Evolutionary conservation across 2,329 filamentous ascomycete species (phyloP), one percentile per base, ranked within the genome.

Genomic region (Sporothrix inflata): DNA sequence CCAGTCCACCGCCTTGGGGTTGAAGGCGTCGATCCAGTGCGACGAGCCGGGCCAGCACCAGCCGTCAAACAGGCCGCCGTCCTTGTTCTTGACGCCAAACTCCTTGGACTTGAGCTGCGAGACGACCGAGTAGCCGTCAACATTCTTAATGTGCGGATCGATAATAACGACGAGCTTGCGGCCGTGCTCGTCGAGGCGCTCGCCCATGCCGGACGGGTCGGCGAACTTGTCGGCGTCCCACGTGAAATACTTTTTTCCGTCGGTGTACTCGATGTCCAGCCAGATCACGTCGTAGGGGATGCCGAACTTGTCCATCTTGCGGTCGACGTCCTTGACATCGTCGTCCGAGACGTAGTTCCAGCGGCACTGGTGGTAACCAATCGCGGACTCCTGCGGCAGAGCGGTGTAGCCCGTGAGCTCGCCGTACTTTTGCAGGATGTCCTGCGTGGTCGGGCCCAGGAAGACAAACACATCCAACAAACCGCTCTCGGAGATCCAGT

Each of bases 21-120:
- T 98, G 84, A 99, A 98, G 79, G 91, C 92, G 79, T 99, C 96
- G 73, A 99, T 85, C 96, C 96, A 99, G 85, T 97, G 89, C 30
- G 96, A 98, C 7, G 94, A 95, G 7, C 96, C 96, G 5, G 96
- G 96, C 96, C 96, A 99, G 85, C 96, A 99, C 94, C 94, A 98
- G 70, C 96, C 96, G 78, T 99, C 96, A 78, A 94, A 99, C 73
- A 93, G 88, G 70, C 92, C 91, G 74, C 90, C 90, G 30, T 97
- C 92, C 83, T 98, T 99, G 85, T 97, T 94, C 80, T 93, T 91
- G 65, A 97, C 91, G 7, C 91, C 94, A 19, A 98, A 84, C 11
- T 92, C 91, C 79, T 97, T 93, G 71, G 90, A 91, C 81, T 92
- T 96, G 76, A 99, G 82, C 79, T 98, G 91, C 16, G 94, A 88